Percentiles rank a stretch among this genome's conserved stretches.
Conservation (phyloP, 306 rosid genomes). For the Dryas drummondii region DNA sequence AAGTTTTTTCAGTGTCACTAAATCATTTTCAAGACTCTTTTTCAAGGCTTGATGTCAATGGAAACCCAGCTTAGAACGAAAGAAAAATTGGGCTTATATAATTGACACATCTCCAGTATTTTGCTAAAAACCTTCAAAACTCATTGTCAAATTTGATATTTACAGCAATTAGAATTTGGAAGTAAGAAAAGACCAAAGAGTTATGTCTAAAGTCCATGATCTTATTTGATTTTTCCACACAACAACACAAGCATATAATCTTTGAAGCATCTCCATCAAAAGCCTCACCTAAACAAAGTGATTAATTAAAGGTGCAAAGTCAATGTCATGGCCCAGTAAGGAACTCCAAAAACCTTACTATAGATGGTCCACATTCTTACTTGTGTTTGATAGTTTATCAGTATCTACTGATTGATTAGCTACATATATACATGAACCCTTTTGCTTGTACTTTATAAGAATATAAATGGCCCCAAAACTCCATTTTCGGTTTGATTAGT, state of each 20-base stretch:
- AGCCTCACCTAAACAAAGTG: background rate
- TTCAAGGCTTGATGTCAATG: too few species aligned
- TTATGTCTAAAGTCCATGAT: background rate
- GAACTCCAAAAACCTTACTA: background rate
- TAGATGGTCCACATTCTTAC: background rate
- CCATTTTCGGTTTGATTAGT: background rate
- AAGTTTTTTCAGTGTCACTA: conserved; percentile 34
- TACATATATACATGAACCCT: background rate
- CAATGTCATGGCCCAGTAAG: background rate
- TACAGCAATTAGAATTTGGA: background rate
- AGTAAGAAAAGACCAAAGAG: background rate
- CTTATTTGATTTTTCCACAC: background rate
- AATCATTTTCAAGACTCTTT: conserved; percentile 29
- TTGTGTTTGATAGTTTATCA: background rate
- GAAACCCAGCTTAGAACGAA: background rate
- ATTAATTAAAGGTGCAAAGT: background rate
- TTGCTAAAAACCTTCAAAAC: too few species aligned
- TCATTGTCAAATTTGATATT: too few species aligned
- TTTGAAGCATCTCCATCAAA: background rate
- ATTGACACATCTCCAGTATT: background rate
- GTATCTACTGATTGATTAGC: background rate
- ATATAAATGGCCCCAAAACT: too few species aligned
- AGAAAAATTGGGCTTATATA: background rate
- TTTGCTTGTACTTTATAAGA: background rate
- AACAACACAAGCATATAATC: background rate